A percentile compares a stretch with the other conserved stretches of the same genome.
Evolutionary conservation across 768 basidiomycete species (phyloP).

Genomic region (Nevesoporus exiguus): DNA sequence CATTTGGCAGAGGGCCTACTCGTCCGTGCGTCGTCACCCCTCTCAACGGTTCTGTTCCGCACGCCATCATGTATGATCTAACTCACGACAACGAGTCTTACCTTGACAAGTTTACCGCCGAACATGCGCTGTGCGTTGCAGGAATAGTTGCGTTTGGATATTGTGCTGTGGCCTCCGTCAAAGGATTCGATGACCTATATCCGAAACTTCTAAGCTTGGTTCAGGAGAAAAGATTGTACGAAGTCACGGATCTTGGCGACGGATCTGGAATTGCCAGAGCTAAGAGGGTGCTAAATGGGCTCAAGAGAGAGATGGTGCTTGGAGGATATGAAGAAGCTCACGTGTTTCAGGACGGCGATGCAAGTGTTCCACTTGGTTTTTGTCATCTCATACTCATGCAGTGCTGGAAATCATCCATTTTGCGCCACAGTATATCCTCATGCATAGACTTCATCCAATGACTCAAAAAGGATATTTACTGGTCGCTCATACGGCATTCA

Average conservation of each 20-base stretch:
- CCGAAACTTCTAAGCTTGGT: slow-evolving; percentile 93
- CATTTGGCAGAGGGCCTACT: slow-evolving; percentile 76
- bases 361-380: slow-evolving; percentile 38
- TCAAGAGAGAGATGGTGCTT: slow-evolving; percentile 92
- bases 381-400: background rate
- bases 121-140: slow-evolving; percentile 93
- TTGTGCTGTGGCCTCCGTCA: slow-evolving; percentile 88
- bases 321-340: slow-evolving; percentile 87
- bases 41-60: slow-evolving; percentile 82
- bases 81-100: slow-evolving; percentile 98
- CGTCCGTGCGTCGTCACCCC: slow-evolving; percentile 73
- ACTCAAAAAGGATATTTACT: slow-evolving; percentile 92
- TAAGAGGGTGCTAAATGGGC: slow-evolving; percentile 74
- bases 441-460: slow-evolving; percentile 87
- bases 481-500: slow-evolving; percentile 89
- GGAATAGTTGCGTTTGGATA: slow-evolving; percentile 89
- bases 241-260: slow-evolving; percentile 55
- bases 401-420: slow-evolving; percentile 4
- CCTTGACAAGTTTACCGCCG: slow-evolving; percentile 84
- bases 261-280: slow-evolving; percentile 54
- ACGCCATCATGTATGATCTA: slow-evolving; percentile 91
- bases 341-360: slow-evolving; percentile 95
- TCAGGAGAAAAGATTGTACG: slow-evolving; percentile 75
- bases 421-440: slow-evolving; percentile 76
- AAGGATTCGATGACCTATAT: slow-evolving; percentile 97